Percentiles rank a stretch among this genome's conserved stretches.
Evolutionary conservation across 192 early-diverging fungal genomes (phyloP).

Genomic region (Rhizophagus sp.): DNA sequence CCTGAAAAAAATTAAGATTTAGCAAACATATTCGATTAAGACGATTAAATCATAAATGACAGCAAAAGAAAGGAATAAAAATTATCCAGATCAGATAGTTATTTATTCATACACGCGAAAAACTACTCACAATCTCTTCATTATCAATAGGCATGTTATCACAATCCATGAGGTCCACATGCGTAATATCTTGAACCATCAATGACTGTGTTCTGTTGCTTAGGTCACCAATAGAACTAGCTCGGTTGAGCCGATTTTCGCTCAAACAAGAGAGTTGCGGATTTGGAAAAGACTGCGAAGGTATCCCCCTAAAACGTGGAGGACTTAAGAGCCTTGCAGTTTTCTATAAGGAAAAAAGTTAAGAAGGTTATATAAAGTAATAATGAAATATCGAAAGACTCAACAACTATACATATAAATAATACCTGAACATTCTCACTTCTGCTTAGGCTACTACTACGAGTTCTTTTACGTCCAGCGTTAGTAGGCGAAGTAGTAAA

Average conservation of each 20-base stretch:
- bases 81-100: neutral
- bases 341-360: slow-evolving; percentile 6
- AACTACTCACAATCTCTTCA: neutral
- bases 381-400: neutral
- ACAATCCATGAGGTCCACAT: slow-evolving; percentile 18
- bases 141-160: neutral
- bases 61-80: neutral
- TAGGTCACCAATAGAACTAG: neutral
- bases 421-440: slow-evolving; percentile 9
- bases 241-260: neutral
- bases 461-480: slow-evolving; percentile 15
- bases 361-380: neutral
- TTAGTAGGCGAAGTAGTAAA: neutral
- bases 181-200: neutral
- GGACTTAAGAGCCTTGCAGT: slow-evolving; percentile 12
- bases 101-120: neutral
- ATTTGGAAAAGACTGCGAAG: neutral
- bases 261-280: neutral
- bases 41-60: neutral
- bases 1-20: neutral
- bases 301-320: neutral
- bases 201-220: neutral
- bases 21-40: neutral
- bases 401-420: neutral
- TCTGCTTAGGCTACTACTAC: slow-evolving; percentile 8